Evolutionary conservation across 192 early-diverging fungal species (phyloP).

Genomic region (Cetraspora pellucida): DNA sequence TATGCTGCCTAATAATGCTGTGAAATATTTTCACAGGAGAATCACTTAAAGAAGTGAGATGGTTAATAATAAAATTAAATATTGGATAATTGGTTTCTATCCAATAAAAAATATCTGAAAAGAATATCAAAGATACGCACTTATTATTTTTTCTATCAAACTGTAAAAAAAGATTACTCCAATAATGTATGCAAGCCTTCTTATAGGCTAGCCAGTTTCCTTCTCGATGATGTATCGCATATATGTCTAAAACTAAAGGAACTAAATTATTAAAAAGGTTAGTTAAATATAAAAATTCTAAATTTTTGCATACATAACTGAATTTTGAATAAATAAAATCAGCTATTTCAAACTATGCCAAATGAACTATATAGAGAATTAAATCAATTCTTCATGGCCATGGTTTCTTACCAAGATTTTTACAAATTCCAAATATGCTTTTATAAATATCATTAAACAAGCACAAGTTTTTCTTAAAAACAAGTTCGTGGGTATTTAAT

Average conservation of each 20-base stretch:
- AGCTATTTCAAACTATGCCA: conserved; percentile 15
- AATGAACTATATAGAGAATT: neutral
- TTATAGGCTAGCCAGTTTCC: conserved; percentile 14
- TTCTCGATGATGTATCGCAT: conserved; percentile 21
- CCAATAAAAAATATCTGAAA: conserved; percentile 18
- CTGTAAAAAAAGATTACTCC: neutral
- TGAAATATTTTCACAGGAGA: no score
- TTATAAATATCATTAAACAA: neutral
- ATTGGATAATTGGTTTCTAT: neutral
- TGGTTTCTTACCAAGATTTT: conserved; percentile 20
- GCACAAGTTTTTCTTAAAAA: neutral
- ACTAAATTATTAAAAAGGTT: conserved; percentile 4
- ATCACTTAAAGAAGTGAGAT: no score
- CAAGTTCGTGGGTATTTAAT: neutral
- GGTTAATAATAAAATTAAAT: no score
- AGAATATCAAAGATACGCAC: neutral
- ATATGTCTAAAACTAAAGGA: neutral
- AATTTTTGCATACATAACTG: conserved; percentile 17
- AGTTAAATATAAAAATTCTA: conserved; percentile 28
- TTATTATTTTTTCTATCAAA: no score
- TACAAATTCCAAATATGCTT: neutral
- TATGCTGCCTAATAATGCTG: no score
- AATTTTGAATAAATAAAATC: conserved; percentile 20
- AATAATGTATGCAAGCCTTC: conserved; percentile 11
- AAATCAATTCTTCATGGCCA: conserved; percentile 9